Evolutionary conservation across 116 monocot species (phyloP), one percentile per base, ranked within the genome.

Genomic region (Iris pallida): DNA sequence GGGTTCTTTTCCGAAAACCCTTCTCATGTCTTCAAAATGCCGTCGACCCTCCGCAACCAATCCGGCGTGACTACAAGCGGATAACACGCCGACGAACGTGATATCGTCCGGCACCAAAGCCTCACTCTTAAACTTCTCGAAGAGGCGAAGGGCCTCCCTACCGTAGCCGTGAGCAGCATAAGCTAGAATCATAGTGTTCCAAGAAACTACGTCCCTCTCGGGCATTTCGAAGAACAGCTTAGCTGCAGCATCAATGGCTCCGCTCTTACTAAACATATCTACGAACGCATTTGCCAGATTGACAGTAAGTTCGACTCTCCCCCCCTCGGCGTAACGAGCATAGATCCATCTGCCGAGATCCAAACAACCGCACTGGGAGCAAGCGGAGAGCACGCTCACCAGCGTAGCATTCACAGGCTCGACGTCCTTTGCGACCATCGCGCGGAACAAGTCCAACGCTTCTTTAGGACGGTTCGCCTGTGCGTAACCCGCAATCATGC

Each of bases 201-300:
- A 91, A 70, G 79, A 80, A 15, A 90, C 79, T 16, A 75, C 52
- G 49, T 90, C 77, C 71, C 62, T 87, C n/a, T 86, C 75, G 16
- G 54, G 56, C 80, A 87, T 78, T 42, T 72, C 67, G 45, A 71
- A 9, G 57, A 84, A 91, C 41, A 87, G 63, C 47, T 75, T 63
- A 9, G 62, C 40, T 45, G 87, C 80, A 10, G 18, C 71, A 42
- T 54, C 9, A 5, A 91, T 82, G 68, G 71, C 81, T 54, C 84
- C 91, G 20, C 78, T 80, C 73, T 87, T 91, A 41, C 84, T 81
- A 73, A 66, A 84, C 91, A 84, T 87, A 63, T 82, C 81, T 70
- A 82, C 79, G 55, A 86, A 85, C 15, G 82, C 82, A 80, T 89
- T 88, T 10, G 69, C 64, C 73, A 89, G 51, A 10, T 79, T 79